A percentile compares a stretch with the other conserved stretches of the same genome.
These are phyloP conservation scores for Diplocarpon mali DNA, from an alignment of 2,329 filamentous ascomycete genomes.

Conservation along the genomic window DNA sequence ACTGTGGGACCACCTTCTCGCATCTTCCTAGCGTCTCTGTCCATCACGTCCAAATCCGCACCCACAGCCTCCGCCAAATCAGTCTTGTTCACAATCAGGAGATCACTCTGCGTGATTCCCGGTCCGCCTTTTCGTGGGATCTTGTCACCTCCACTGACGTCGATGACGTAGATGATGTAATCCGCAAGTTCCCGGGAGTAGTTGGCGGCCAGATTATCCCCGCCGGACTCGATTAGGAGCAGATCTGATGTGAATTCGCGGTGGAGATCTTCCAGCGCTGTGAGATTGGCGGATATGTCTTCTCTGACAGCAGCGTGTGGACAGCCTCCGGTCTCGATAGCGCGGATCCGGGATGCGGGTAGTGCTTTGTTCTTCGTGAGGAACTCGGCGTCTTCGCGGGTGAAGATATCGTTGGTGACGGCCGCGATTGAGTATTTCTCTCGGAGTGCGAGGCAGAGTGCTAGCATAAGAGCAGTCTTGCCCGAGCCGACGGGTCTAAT, in stretches of 20 bases:
- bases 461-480: constrained; percentile 94
- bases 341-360: constrained; percentile 71
- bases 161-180: constrained; percentile 97
- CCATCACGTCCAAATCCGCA: constrained; percentile 87
- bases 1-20: constrained; percentile 90
- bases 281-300: constrained; percentile 89
- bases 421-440: constrained; percentile 77
- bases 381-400: constrained; percentile 95
- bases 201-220: constrained; percentile 94
- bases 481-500: constrained; percentile 84
- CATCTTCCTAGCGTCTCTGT: constrained; percentile 88
- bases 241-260: constrained; percentile 68
- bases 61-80: constrained; percentile 85
- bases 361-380: constrained; percentile 79
- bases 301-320: constrained; percentile 95
- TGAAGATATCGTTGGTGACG: constrained; percentile 99
- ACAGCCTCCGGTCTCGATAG: constrained; percentile 95
- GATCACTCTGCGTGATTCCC: constrained; percentile 90
- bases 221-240: constrained; percentile 87
- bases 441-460: constrained; percentile 77
- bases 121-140: constrained; percentile 91
- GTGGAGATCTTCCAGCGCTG: constrained; percentile 83
- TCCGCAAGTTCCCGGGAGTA: constrained; percentile 92
- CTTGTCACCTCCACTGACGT: constrained; percentile 94
- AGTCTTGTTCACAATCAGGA: constrained; percentile 94